A percentile compares a stretch with the other conserved stretches of the same genome.
Evolutionary conservation across 73 alveolate genomes (phyloP).

Genomic region (Paramecium primaurelia): DNA sequence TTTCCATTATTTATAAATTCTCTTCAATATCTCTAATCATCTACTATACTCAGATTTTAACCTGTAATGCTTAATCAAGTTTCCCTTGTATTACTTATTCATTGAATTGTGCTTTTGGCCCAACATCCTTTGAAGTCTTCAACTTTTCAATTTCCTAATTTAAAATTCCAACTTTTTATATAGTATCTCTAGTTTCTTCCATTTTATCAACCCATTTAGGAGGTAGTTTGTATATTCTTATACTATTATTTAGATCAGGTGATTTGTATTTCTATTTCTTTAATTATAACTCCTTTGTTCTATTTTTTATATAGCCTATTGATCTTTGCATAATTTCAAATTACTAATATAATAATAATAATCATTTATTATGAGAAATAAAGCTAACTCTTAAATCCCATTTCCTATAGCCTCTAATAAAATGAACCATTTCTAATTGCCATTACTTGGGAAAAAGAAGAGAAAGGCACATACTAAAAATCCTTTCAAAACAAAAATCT

Average conservation of each 20-base stretch:
- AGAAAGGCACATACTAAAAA: slow-evolving; percentile 47
- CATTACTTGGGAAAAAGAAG: slow-evolving; percentile 23
- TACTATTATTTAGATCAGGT: neutral
- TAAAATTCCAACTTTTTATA: neutral
- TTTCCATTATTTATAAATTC: neutral
- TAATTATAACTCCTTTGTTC: neutral
- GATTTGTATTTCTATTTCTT: neutral
- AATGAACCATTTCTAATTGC: slow-evolving; percentile 4
- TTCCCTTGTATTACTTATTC: neutral
- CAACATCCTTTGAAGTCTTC: neutral
- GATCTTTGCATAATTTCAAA: neutral
- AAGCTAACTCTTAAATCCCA: neutral
- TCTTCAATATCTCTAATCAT: slow-evolving; percentile 31
- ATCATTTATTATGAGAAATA: neutral
- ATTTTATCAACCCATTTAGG: slow-evolving; percentile 28
- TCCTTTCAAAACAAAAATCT: slow-evolving; percentile 55
- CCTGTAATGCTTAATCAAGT: slow-evolving; percentile 4
- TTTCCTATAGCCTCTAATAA: neutral
- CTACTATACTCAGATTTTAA: neutral
- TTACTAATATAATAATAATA: neutral
- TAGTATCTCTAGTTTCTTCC: slow-evolving; percentile 21
- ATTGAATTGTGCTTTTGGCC: neutral
- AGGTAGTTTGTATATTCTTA: neutral
- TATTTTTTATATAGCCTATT: neutral
- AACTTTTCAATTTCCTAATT: neutral